Conservation (phyloP, 2,329 filamentous ascomycete genomes). For the Fusarium sp. region DNA sequence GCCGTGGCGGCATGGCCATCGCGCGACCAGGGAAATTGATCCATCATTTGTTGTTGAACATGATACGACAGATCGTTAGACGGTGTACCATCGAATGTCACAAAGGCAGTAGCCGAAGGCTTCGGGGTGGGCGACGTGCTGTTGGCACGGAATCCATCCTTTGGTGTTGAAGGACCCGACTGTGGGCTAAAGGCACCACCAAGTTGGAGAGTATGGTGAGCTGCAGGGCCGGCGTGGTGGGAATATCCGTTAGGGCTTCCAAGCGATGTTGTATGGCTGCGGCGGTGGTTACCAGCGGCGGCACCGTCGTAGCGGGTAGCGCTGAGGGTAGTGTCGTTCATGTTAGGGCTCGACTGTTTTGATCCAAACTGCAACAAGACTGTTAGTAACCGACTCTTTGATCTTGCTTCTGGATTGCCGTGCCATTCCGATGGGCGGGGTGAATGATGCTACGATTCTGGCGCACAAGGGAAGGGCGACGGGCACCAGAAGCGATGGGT, state of each 20-base stretch:
- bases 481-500: constrained; percentile 30
- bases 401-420: constrained; percentile 30
- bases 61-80: constrained; percentile 55
- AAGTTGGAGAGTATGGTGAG: constrained; percentile 56
- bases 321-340: constrained; percentile 60
- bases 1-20: constrained; percentile 63
- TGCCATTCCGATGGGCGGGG: constrained; percentile 35
- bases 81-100: constrained; percentile 60
- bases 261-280: constrained; percentile 18
- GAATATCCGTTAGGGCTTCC: constrained; percentile 25
- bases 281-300: constrained; percentile 15
- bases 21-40: constrained; percentile 60
- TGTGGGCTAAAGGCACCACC: constrained; percentile 34
- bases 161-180: constrained; percentile 34
- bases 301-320: constrained; percentile 53
- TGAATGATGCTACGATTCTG: constrained; percentile 26
- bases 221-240: constrained; percentile 52
- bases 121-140: constrained; percentile 47
- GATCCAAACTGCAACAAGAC: constrained; percentile 66
- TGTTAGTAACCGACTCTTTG: constrained; percentile 55
- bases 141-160: constrained; percentile 46
- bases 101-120: constrained; percentile 55
- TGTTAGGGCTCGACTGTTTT: constrained; percentile 64
- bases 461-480: constrained; percentile 35
- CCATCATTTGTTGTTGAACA: constrained; percentile 54